Evolutionary conservation across 441 rosid genomes (phyloP), one percentile per base, ranked within the genome.

Genomic region (Adansonia grandidieri): DNA sequence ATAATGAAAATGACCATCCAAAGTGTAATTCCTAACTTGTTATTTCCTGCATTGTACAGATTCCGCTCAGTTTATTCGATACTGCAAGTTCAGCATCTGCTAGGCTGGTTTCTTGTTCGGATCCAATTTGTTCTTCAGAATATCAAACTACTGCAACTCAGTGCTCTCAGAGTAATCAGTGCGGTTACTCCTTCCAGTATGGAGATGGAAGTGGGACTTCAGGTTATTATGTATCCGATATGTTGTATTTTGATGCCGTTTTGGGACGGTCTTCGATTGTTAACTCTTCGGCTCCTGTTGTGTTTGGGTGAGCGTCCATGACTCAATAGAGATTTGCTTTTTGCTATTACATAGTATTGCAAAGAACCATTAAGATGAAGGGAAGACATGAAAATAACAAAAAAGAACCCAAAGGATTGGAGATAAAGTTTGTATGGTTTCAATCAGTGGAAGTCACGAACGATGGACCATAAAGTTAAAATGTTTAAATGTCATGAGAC

Each of bases 141-240:
- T 81, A 85, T 62, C 94, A 83, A 73, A 84, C 89, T 13, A 77
- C 92, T 45, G 86, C 90, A 19, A 82, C 86, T 45, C 83, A 87
- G 37, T 91, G 93, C 66, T 81, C 88, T 67, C 82, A 85, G 84
- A 84, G 82, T 65, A 87, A 90, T 76, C 91, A 67, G 77, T 91
- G 96, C 44, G 78, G 90, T 72, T 91, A 91, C 86, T 82, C 93
- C 9, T 91, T 91, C 78, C 87, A 85, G 28, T 91, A 91, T 80
- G 96, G 93, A 20, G 96, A 91, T 81, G 88, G 88, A 78, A 91
- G 96, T 76, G 96, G 96, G 81, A 90, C 96, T 70, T 83, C 91
- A 14, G 96, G 96, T 82, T 84, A 85, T 82, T 91, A 91, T 69
- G 82, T 91, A 73, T 76, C 86, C 63, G 96, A 91, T 75, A 78